Base-by-base conservation (phyloP, 148 eudicot species). In the Rhododendron kiyosumense region DNA sequence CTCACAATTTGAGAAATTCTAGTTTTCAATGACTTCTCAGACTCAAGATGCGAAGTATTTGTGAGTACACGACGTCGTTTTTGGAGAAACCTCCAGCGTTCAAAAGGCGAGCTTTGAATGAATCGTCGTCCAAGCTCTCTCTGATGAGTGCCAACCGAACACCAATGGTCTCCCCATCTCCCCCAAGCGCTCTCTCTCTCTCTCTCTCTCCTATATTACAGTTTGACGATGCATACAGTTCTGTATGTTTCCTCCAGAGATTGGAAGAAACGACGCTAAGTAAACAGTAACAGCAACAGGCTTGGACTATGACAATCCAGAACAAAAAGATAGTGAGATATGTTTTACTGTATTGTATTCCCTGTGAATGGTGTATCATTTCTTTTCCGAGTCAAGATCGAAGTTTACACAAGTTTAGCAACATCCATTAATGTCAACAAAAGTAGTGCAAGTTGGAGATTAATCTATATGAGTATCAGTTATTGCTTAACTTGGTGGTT, bases 211-310 rank as follows among this genome's bases (percentile, higher is more conserved):
- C 63, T 57, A 57, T 57, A 51, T 41, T 82, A 86, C 82, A 86
- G 48, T 57, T 74, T 75, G 87, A 81, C 45, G 48, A 48, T 81
- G 81, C 51, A 51, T 81, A 69, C 24, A 73, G n/a, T 75, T 82
- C 46, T 45, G 78, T 20, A 36, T 77, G 78, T 22, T 83, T 83
- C 81, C 65, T 85, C 88, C 90, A 38, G 87, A 84, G 87, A 14
- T 86, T 77, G 90, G 83, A 89, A 84, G 65, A 86, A 26, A 46
- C 59, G 34, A 38, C 20, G 36, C 45, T 41, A 0, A 38, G 43
- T 38, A 38, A 38, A 45, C 48, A 45, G 48, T 45, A 45, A 77
- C 15, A 38, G 28, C 51, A 77, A 41, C 49, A 77, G 45, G 41
- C 41, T 13, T 20, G 80, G 80, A 41, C 41, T 76, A 48, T 36